A percentile compares a stretch with the other conserved stretches of the same genome.
Evolutionary conservation across 176 grass and related monocot genomes (phyloP).

Genomic region (Elaeis guineensis): DNA sequence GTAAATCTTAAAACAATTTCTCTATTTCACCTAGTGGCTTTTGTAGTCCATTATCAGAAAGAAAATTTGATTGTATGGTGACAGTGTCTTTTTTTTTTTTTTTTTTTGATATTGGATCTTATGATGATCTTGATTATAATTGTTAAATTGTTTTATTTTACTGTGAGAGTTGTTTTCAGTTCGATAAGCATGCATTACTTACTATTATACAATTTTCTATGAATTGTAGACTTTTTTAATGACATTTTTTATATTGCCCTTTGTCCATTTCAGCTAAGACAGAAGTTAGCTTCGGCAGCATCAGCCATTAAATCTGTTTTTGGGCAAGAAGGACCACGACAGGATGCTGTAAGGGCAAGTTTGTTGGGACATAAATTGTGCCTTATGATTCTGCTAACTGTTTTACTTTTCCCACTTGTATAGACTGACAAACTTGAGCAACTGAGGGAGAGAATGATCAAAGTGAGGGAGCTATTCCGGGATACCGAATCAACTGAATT

Average conservation of each 20-base stretch:
- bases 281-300: slow-evolving; percentile 82
- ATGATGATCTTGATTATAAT: too few relatives aligned
- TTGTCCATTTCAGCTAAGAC: slow-evolving; percentile 45
- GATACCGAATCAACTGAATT: slow-evolving; percentile 85
- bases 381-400: background rate
- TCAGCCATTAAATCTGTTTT: slow-evolving; percentile 99
- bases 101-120: too few relatives aligned
- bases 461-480: slow-evolving; percentile 86
- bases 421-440: slow-evolving; percentile 86
- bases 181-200: too few relatives aligned
- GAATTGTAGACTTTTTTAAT: too few relatives aligned
- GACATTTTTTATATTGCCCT: background rate
- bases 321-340: slow-evolving; percentile 72
- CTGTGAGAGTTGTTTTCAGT: too few relatives aligned
- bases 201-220: too few relatives aligned
- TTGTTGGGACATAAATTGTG: slow-evolving; percentile 19
- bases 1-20: too few relatives aligned
- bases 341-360: slow-evolving; percentile 54
- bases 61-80: too few relatives aligned
- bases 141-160: too few relatives aligned
- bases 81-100: too few relatives aligned
- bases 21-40: too few relatives aligned
- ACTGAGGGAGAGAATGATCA: slow-evolving; percentile 86
- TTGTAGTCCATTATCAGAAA: too few relatives aligned
- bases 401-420: background rate